Base-by-base conservation (phyloP, 176 grass and related monocot genomes). In the Areca catechu region DNA sequence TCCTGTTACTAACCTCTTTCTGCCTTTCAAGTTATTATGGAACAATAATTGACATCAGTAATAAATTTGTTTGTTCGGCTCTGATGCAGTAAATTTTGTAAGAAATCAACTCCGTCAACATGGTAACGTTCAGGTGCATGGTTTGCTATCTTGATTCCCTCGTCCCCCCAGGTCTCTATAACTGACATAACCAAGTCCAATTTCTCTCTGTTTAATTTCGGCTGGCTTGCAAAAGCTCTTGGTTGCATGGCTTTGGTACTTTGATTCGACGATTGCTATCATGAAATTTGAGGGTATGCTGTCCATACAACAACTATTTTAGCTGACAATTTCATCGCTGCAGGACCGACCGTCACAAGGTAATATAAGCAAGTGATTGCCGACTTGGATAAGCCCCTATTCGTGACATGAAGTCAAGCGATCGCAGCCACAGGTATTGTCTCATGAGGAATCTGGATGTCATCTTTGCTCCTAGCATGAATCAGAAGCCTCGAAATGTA, bases 331-430 rank as follows among this genome's bases (percentile, higher is more conserved):
- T 68, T 74, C 34, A 43, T 43, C 37, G n/a, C 51, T 80, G 69
- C 78, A 97, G 93, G 86, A 91, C 72, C 56, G 53, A 63, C 53
- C 64, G 48, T 91, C 93, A 43, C 69, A 91, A 80, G 93, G 91
- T 81, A 97, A 97, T 48, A 77, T 88, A 66, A 97, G 93, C 76
- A 81, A 70, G 58, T 88, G 71, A 91, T 97, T 66, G 93, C 87
- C 77, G 87, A 97, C 49, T 77, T 97, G 78, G 87, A 83, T 97
- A 88, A 43, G 10, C 10, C 2, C 22, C 66, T 50, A 20, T 74
- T 65, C 58, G 34, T 43, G 85, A 48, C 79, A 82, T 62, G 87
- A 97, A 87, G 74, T 83, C 93, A 91, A 82, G 93, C 93, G 53
- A 75, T 91, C 59, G 83, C 71, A 23, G 91, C 93, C 17, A 22